A percentile compares a stretch with the other conserved stretches of the same genome.
Evolutionary conservation across 768 basidiomycete genomes (phyloP).

Genomic region (Lactifluus subvellereus): DNA sequence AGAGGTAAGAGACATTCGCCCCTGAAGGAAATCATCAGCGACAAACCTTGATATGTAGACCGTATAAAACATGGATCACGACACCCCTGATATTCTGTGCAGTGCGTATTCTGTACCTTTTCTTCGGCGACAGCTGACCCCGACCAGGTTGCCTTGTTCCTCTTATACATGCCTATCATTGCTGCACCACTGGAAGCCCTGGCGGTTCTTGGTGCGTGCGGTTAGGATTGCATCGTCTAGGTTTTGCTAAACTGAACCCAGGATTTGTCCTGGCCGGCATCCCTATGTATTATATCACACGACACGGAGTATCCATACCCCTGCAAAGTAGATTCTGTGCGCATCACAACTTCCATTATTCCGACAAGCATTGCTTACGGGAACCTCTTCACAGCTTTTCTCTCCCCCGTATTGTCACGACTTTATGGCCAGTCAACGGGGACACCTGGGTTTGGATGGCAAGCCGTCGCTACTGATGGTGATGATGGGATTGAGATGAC

Average conservation of each 20-base stretch:
- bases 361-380: conserved; percentile 8
- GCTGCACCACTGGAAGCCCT: conserved; percentile 87
- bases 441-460: conserved; percentile 59
- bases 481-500: conserved; percentile 69
- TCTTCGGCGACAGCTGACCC: neutral
- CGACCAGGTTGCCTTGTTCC: conserved; percentile 73
- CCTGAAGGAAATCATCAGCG: neutral
- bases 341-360: conserved; percentile 1
- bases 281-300: conserved; percentile 79
- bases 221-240: conserved; percentile 7
- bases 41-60: conserved; percentile 41
- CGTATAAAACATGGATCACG: conserved; percentile 87
- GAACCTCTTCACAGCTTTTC: conserved; percentile 33
- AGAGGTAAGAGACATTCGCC: conserved; percentile 45
- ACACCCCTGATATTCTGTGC: conserved; percentile 89
- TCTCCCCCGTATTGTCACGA: conserved; percentile 40
- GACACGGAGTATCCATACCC: conserved; percentile 37
- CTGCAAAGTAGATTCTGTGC: conserved; percentile 32
- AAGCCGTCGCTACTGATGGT: conserved; percentile 64
- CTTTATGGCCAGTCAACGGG: conserved; percentile 43
- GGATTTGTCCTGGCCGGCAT: conserved; percentile 75
- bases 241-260: conserved; percentile 29
- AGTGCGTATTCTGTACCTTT: conserved; percentile 39
- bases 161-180: conserved; percentile 90
- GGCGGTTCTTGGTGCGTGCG: conserved; percentile 69